Percentiles rank a stretch among this genome's conserved stretches.
Conservation (phyloP, 106 monocot species). For the Dioscorea dumetorum region DNA sequence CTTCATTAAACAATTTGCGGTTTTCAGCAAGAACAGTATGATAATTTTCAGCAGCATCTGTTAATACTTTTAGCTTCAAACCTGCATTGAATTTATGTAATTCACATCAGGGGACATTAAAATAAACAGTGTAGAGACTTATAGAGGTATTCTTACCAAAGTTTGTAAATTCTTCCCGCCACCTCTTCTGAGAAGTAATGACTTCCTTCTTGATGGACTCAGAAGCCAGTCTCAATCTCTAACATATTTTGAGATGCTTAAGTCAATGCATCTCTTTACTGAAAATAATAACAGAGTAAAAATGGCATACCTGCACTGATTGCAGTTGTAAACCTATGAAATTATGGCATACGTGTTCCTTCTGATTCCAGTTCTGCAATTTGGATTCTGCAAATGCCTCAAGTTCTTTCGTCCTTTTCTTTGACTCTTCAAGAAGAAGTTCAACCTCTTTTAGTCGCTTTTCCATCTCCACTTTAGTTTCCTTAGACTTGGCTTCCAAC, state of each 20-base stretch:
- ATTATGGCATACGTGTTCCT: conserved; percentile 45
- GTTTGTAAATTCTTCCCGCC: conserved; percentile 48
- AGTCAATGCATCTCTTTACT: not conserved
- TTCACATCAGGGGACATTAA: not conserved
- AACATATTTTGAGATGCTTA: conserved; percentile 2
- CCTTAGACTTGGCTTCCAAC: conserved; percentile 35
- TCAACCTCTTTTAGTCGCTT: conserved; percentile 37
- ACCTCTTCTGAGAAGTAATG: conserved; percentile 40
- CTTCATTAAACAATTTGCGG: conserved; percentile 78
- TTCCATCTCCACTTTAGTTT: conserved; percentile 16
- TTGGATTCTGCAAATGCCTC: conserved; percentile 51
- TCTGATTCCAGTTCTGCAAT: conserved; percentile 58
- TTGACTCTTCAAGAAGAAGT: conserved; percentile 46
- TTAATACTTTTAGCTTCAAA: conserved; percentile 57
- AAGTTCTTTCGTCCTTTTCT: conserved; percentile 42
- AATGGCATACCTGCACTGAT: conserved; percentile 48
- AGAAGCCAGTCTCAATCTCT: conserved; percentile 62
- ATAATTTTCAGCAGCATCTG: conserved; percentile 92
- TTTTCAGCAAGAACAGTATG: conserved; percentile 84
- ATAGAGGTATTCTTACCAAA: conserved; percentile 37
- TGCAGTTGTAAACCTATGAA: conserved; percentile 51
- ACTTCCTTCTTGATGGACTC: conserved; percentile 59
- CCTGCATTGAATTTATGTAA: conserved; percentile 33
- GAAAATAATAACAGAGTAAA: conserved; percentile 11
- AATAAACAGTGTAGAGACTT: too few relatives aligned